A percentile compares a stretch with the other conserved stretches of the same genome.
Conservation (phyloP, 331 rosid species). For the Cydonia oblonga region DNA sequence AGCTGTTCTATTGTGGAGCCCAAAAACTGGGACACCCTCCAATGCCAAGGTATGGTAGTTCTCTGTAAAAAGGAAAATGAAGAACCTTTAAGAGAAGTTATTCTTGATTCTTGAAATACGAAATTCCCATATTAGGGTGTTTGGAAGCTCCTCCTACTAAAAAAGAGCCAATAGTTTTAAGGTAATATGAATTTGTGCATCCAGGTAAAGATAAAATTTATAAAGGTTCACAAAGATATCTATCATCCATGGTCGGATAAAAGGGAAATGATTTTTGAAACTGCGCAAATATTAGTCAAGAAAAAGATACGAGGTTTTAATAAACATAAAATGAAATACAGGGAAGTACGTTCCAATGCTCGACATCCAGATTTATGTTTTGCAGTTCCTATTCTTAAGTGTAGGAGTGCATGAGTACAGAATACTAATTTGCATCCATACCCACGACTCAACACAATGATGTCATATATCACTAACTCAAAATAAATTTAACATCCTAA, state of each 20-base stretch:
- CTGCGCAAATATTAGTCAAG: not conserved
- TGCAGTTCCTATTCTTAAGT: not conserved
- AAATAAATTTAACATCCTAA: not conserved
- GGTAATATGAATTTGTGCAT: not conserved
- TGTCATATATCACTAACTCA: not conserved
- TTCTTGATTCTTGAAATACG: not conserved
- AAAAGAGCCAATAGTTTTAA: not conserved
- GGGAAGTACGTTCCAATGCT: not conserved
- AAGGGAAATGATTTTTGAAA: not conserved
- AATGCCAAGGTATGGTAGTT: constrained; percentile 74
- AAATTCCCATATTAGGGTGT: not conserved
- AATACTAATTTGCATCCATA: not conserved
- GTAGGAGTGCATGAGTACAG: not conserved
- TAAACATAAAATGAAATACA: not conserved
- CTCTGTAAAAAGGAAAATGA: constrained; percentile 34
- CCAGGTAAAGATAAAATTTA: not conserved
- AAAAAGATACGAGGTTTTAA: not conserved
- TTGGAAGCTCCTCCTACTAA: not conserved
- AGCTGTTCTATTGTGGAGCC: constrained; percentile 73
- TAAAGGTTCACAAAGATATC: not conserved
- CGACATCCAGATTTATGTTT: not conserved
- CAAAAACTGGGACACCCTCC: constrained; percentile 82
- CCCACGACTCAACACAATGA: not conserved
- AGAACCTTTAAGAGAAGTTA: constrained; percentile 10
- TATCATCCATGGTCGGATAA: not conserved